phyloP scores from a whole-genome alignment of 2,329 filamentous ascomycete genomes.

The Trichoderma aggressivum region DNA sequence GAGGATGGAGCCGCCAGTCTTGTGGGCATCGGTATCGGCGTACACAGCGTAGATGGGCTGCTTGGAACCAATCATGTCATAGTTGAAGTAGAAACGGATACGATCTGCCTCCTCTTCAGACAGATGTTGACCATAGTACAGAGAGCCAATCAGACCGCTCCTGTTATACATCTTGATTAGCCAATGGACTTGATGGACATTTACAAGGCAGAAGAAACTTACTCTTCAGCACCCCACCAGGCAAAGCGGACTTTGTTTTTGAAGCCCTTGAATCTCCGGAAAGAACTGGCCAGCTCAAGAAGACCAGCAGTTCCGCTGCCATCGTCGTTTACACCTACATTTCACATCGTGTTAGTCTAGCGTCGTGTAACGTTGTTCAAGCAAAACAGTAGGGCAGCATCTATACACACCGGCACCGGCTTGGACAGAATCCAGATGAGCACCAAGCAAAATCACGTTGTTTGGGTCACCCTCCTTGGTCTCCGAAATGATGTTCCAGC shows the following conservation, averaged over 20 bases:
- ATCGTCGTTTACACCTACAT: slow-evolving; percentile 35
- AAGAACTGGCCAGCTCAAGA: slow-evolving; percentile 34
- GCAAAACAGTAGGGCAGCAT: background rate
- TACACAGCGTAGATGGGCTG: slow-evolving; percentile 40
- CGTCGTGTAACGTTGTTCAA: background rate
- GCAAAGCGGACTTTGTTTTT: slow-evolving; percentile 40
- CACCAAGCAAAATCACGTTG: slow-evolving; percentile 40
- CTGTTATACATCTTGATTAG: slow-evolving; percentile 20
- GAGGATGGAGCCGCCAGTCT: slow-evolving; percentile 32
- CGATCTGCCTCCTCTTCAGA: slow-evolving; percentile 43
- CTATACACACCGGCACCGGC: slow-evolving; percentile 31
- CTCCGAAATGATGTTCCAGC: slow-evolving; percentile 41
- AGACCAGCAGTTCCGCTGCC: slow-evolving; percentile 36
- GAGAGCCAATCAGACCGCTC: slow-evolving; percentile 43
- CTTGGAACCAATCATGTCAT: slow-evolving; percentile 63
- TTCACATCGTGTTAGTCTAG: background rate
- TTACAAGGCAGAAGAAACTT: slow-evolving; percentile 20
- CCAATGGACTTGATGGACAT: background rate
- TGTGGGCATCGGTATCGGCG: slow-evolving; percentile 38
- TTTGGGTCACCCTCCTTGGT: slow-evolving; percentile 39
- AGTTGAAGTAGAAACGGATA: slow-evolving; percentile 66
- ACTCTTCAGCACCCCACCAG: slow-evolving; percentile 41
- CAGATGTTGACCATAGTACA: slow-evolving; percentile 39
- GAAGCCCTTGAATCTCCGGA: slow-evolving; percentile 35
- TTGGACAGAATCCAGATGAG: slow-evolving; percentile 39